Evolutionary conservation across 345 rosid species (phyloP), one percentile per base, ranked within the genome.

Genomic region (Raphanus sativus): DNA sequence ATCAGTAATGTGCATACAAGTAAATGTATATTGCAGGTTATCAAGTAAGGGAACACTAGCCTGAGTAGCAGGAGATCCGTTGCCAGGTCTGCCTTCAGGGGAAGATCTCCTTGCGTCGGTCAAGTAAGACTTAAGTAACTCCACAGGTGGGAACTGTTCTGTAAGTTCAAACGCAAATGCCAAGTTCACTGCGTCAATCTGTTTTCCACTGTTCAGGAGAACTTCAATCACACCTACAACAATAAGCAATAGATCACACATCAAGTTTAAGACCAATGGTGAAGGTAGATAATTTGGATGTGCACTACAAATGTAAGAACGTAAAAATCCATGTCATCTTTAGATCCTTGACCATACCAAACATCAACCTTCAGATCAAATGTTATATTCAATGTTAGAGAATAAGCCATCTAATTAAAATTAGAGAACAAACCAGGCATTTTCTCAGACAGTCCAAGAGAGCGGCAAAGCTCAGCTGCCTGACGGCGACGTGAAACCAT

Each of bases 401-500:
- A 2, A 52, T 36, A 4, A 67, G 38, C 21, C 26, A 52, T 62
- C 10, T 72, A 55, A 40, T 74, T 33, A 65, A 48, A 69, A 36
- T 63, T 42, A 61, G 77, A 76, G 73, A 74, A 77, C 89, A 83
- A 81, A 95, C 99, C 99, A 89, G 94, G 90, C 98, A 95, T 95
- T 81, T 89, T 89, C 29, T 87, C 91, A 30, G 97, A 84, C 70
- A 95, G 81, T 77, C 97, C 94, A 83, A 95, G 98, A 67, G 90
- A 85, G 17, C 97, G 95, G 77, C 89, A 96, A 21, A 96, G 85
- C 79, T 90, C 97, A 77, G 98, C 96, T 60, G 96, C 90, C 84
- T 96, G 99, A 67, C 93, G 98, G 63, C 99, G 97, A 77, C 98
- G 98, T 67, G 98, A 93, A 77, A 96, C 98, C 98, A 93, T 93